Evolutionary conservation across 73 alveolate genomes (phyloP).

Genomic region (Tetrahymena borealis): DNA sequence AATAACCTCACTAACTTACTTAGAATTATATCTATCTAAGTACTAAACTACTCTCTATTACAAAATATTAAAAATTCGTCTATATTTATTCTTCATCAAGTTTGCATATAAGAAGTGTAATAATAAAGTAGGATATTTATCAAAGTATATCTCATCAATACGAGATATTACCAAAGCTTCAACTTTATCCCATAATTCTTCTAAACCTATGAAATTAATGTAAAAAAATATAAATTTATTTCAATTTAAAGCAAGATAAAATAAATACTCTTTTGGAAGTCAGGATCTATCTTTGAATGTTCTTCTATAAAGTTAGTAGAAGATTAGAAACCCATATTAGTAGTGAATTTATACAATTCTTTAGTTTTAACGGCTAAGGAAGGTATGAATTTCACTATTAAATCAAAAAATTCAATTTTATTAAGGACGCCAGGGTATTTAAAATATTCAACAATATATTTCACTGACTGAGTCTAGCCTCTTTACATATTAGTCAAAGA

Average conservation of each 20-base stretch:
- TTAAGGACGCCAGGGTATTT: background rate
- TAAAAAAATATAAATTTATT: background rate
- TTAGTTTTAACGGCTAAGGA: background rate
- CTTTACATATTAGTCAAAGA: background rate
- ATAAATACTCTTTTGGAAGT: background rate
- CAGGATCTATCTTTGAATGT: background rate
- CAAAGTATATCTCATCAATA: background rate
- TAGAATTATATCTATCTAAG: background rate
- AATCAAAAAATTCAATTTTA: background rate
- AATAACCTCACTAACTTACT: background rate
- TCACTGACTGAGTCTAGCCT: background rate
- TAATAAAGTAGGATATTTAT: background rate
- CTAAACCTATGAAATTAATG: background rate
- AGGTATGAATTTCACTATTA: background rate
- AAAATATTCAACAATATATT: background rate
- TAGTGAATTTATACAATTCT: background rate
- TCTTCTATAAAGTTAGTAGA: background rate
- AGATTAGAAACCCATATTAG: background rate
- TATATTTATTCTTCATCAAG: background rate
- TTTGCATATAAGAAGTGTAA: background rate
- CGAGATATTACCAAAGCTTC: background rate
- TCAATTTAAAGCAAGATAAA: background rate
- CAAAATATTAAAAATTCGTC: background rate
- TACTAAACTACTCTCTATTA: background rate
- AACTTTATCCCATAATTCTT: background rate